Base-by-base conservation (phyloP, 805 yeast species). In the Saccharomycopsis sp. region DNA sequence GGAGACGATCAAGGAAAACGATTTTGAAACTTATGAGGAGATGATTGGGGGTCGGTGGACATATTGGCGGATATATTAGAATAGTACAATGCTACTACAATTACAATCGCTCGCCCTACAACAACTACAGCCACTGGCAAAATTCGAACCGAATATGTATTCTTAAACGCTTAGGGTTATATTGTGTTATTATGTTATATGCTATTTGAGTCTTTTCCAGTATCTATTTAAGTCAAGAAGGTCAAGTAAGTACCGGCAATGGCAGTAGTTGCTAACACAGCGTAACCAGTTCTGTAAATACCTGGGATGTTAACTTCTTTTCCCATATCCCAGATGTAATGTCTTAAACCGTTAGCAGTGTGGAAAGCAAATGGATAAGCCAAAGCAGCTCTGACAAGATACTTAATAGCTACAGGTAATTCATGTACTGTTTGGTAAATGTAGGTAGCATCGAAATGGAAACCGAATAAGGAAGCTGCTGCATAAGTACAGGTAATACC, bases 251-350 rank as follows among this genome's bases (percentile, higher is more conserved):
- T 67, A 58, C 96, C 89, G 24, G 84, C 66, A 41, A 80, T 62
- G 7, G 78, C 75, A 51, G 83, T 68, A 14, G 35, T 12, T 29
- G 85, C 97, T 59, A 91, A 72, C 19, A 90, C 96, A 53, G 82
- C 76, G 74, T 89, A 89, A 63, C 97, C 98, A 42, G 97, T 91
- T 75, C 86, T 83, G 83, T 88, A 87, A 59, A 94, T 97, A 65
- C 96, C 97, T 69, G 86, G 83, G 66, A 89, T 69, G 62, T 91
- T 81, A 70, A 93, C 80, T 73, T 86, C 88, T 65, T 76, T 78
- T 71, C 96, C 96, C 56, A 84, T 72, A 72, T 94, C 99, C 99
- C 99, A 94, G 58, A 89, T 69, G 73, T 93, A 76, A 73, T 94
- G 99, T 81, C 99, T 89, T 63, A 93, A 61, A 67, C 98, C 97